These are phyloP conservation scores for Mucor lusitanicus DNA, from an alignment of 371 early-diverging fungal genomes.

Conservation along the genomic window DNA sequence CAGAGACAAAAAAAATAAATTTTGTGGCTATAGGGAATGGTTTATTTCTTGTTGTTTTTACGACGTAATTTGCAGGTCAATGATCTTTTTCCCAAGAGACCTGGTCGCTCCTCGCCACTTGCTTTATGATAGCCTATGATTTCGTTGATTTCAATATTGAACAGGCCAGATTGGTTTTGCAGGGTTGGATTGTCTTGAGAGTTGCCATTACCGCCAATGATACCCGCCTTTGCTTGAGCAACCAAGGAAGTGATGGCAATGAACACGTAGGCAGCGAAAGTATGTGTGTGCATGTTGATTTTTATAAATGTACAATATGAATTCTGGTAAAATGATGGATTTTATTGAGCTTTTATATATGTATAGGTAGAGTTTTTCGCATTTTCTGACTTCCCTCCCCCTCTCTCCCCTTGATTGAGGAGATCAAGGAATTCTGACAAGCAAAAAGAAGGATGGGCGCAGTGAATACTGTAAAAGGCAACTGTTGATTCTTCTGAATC, in stretches of 20 bases:
- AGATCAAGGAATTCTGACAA: neutral
- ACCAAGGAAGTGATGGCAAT: neutral
- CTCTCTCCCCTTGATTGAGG: neutral
- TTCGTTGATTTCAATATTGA: neutral
- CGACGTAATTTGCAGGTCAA: neutral
- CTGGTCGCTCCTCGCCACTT: neutral
- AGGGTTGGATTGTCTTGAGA: neutral
- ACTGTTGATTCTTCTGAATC: too few species aligned
- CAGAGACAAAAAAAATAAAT: neutral
- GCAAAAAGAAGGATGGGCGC: neutral
- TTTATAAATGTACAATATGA: neutral
- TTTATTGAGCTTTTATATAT: neutral
- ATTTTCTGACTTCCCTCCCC: neutral
- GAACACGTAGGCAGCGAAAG: neutral
- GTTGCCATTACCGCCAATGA: neutral
- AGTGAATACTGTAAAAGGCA: neutral
- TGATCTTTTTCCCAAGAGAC: neutral
- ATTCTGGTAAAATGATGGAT: neutral
- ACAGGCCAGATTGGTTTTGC: neutral
- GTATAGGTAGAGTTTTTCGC: too few species aligned
- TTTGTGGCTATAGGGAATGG: neutral
- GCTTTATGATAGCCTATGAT: neutral
- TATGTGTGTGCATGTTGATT: neutral
- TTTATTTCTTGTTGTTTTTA: neutral
- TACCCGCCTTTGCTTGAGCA: neutral